These are phyloP conservation scores for Microcyclosporella mali DNA, from an alignment of 2,329 filamentous ascomycete genomes.

Conservation along the genomic window DNA sequence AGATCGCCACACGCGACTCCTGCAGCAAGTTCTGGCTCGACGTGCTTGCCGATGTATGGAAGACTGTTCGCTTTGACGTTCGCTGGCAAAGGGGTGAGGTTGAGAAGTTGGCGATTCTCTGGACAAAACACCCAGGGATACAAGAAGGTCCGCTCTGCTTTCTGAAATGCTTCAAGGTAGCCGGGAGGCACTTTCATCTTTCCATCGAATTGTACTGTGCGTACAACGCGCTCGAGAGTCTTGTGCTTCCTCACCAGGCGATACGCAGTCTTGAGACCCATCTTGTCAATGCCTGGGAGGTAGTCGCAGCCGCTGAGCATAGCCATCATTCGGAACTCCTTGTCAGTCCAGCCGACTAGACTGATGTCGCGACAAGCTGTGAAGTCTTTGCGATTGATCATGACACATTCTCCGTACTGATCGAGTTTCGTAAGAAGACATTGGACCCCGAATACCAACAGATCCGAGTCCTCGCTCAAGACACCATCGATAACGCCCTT, in stretches of 20 bases:
- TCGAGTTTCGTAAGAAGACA: conserved; percentile 89
- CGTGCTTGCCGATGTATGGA: conserved; percentile 67
- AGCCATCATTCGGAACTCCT: conserved; percentile 88
- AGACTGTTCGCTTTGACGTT: conserved; percentile 62
- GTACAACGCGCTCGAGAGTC: conserved; percentile 72
- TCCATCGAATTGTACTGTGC: conserved; percentile 81
- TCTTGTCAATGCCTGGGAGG: conserved; percentile 71
- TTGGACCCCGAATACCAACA: conserved; percentile 90
- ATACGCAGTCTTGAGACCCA: conserved; percentile 91
- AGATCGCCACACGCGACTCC: conserved; percentile 75
- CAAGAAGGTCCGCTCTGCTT: conserved; percentile 87
- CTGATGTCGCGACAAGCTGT: conserved; percentile 82
- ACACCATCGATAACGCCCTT: conserved; percentile 80
- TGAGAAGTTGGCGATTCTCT: conserved; percentile 60
- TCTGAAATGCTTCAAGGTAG: conserved; percentile 73
- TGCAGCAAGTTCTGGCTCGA: conserved; percentile 55
- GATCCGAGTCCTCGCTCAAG: conserved; percentile 90
- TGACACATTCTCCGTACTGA: conserved; percentile 85
- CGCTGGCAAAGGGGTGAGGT: conserved; percentile 61
- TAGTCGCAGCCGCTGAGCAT: conserved; percentile 97
- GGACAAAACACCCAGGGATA: conserved; percentile 95
- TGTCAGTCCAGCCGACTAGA: conserved; percentile 84
- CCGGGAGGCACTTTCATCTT: conserved; percentile 73
- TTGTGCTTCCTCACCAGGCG: conserved; percentile 86
- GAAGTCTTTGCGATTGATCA: conserved; percentile 85